Evolutionary conservation across 805 yeast species (phyloP).

Genomic region (Yamadazyma ubonensis): DNA sequence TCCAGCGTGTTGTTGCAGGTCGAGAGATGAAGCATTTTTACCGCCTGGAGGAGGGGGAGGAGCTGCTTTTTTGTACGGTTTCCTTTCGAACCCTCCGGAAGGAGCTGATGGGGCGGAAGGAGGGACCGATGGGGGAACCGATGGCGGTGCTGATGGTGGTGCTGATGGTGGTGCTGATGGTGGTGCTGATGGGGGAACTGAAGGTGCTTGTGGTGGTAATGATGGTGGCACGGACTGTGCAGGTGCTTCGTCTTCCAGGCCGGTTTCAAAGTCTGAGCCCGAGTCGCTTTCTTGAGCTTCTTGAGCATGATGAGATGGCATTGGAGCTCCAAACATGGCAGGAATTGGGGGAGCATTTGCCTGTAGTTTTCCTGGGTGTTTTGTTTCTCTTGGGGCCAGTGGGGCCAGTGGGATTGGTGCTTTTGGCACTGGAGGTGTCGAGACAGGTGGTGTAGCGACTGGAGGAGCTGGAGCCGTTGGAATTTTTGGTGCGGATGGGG

Average conservation of each 20-base stretch:
- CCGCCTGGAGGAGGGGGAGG: slow-evolving; percentile 36
- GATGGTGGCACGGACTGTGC: slow-evolving; percentile 40
- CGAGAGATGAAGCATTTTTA: slow-evolving; percentile 21
- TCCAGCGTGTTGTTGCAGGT: slow-evolving; percentile 48
- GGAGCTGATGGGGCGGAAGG: slow-evolving; percentile 22
- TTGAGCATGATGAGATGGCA: slow-evolving; percentile 5
- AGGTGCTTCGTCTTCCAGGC: slow-evolving; percentile 21
- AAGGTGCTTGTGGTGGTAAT: slow-evolving; percentile 35
- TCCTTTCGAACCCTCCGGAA: slow-evolving; percentile 12
- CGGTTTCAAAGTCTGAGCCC: slow-evolving; percentile 11
- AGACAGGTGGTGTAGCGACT: slow-evolving; percentile 21
- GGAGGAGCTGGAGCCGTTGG: slow-evolving; percentile 25
- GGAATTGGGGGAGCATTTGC: slow-evolving; percentile 28
- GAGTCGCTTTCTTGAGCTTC: slow-evolving; percentile 2
- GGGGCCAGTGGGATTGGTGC: background rate
- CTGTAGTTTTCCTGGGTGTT: too few relatives aligned
- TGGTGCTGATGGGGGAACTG: slow-evolving; percentile 27
- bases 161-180: slow-evolving; percentile 27
- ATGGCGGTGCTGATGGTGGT: slow-evolving; percentile 22
- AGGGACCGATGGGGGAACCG: slow-evolving; percentile 15
- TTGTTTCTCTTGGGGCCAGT: too few relatives aligned
- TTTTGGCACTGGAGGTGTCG: background rate
- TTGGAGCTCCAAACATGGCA: slow-evolving; percentile 17
- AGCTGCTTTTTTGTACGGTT: slow-evolving; percentile 27
- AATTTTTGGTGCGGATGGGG: slow-evolving; percentile 13